Conservation (phyloP, 2,329 filamentous ascomycete species). For the Didymella keratinophila region DNA sequence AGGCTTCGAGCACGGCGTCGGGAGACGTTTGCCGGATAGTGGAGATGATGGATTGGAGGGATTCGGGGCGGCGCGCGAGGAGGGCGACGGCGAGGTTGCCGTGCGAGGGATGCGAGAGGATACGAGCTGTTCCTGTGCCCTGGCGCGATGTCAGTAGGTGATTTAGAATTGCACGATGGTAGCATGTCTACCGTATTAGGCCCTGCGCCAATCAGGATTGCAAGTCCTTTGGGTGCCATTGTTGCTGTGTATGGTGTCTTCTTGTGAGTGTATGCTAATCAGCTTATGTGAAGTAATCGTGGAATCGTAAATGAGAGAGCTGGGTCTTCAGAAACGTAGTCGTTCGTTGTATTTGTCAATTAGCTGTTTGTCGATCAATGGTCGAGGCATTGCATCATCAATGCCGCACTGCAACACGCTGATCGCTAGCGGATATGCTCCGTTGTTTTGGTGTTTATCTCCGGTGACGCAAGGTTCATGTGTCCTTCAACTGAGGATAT, state of each 20-base stretch:
- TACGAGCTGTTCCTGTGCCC: conserved; percentile 64
- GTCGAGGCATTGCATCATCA: conserved; percentile 21
- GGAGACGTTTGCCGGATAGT: conserved; percentile 54
- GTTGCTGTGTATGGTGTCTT: neutral
- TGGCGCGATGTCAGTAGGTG: conserved; percentile 28
- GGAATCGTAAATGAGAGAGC: too few species aligned
- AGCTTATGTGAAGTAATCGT: too few species aligned
- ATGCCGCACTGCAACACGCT: conserved; percentile 1
- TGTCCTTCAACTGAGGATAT: too few species aligned
- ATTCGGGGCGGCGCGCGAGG: conserved; percentile 59
- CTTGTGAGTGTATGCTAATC: neutral
- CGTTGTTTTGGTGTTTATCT: neutral
- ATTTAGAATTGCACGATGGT: too few species aligned
- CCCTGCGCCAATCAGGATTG: conserved; percentile 46
- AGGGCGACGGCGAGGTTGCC: conserved; percentile 65
- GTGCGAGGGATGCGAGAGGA: conserved; percentile 59
- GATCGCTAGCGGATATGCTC: conserved; percentile 4
- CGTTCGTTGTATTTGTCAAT: conserved; percentile 1
- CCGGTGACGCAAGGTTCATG: neutral
- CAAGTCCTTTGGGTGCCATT: conserved; percentile 44
- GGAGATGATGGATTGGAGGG: conserved; percentile 54
- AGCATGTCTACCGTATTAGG: conserved; percentile 39
- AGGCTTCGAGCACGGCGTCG: conserved; percentile 59
- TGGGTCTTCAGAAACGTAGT: neutral
- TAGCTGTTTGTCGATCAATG: conserved; percentile 5